Conservation (phyloP, 176 grass and related monocot species). For the Eragrostis nindensis region DNA sequence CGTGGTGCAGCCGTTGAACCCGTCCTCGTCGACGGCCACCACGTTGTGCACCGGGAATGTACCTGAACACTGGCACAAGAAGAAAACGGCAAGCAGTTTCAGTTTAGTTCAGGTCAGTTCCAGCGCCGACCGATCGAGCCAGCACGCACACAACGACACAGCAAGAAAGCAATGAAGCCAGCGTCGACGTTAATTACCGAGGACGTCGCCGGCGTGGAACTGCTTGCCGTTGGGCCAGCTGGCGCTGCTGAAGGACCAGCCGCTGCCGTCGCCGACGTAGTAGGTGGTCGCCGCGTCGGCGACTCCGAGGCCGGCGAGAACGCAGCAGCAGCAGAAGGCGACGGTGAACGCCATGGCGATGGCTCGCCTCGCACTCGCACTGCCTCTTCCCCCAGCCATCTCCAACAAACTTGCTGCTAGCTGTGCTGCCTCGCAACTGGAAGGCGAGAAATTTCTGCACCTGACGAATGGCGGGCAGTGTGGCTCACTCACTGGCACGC, state of each 20-base stretch:
- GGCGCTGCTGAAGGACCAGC: constrained; percentile 58
- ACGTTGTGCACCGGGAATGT: constrained; percentile 66
- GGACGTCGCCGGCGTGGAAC: constrained; percentile 62
- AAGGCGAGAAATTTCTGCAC: not conserved
- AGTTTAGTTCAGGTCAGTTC: not conserved
- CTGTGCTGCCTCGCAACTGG: not conserved
- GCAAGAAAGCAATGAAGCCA: too few relatives aligned
- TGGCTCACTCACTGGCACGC: not conserved
- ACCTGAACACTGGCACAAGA: constrained; percentile 63
- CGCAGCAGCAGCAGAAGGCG: not conserved
- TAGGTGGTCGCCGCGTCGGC: constrained; percentile 50
- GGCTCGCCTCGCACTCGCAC: constrained; percentile 27
- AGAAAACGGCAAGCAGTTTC: too few relatives aligned
- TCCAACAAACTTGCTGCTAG: not conserved
- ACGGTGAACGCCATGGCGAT: constrained; percentile 34
- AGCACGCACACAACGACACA: too few relatives aligned
- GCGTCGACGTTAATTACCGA: constrained; percentile 59
- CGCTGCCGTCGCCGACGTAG: constrained; percentile 57
- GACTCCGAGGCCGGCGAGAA: not conserved
- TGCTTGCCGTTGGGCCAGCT: constrained; percentile 74
- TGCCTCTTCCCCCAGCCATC: constrained; percentile 47
- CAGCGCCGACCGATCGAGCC: not conserved
- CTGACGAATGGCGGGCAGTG: not conserved
- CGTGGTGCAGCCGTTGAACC: constrained; percentile 50
- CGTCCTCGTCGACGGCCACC: constrained; percentile 48